A percentile compares a stretch with the other conserved stretches of the same genome.
These are phyloP conservation scores for Tardiomyces blankii DNA, from an alignment of 1,139 yeast species.

Conservation along the genomic window DNA sequence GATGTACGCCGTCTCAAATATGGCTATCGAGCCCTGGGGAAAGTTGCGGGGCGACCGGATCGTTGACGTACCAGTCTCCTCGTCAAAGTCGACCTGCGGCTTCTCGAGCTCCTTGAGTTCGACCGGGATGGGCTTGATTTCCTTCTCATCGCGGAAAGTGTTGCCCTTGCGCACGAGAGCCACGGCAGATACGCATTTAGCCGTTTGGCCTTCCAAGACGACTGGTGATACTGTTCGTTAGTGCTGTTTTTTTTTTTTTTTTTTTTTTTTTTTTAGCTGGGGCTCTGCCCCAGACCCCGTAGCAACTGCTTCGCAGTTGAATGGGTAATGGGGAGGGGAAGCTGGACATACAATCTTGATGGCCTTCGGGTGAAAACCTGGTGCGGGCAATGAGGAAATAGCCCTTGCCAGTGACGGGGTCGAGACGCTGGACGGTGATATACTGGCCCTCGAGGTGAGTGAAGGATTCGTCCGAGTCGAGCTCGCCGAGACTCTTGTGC, in stretches of 20 bases:
- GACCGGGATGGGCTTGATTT: slow-evolving; percentile 53
- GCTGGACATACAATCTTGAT: slow-evolving; percentile 19
- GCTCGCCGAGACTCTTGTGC: slow-evolving; percentile 55
- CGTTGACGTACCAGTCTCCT: slow-evolving; percentile 32
- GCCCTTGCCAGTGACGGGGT: slow-evolving; percentile 78
- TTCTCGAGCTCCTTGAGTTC: slow-evolving; percentile 41
- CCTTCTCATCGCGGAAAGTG: slow-evolving; percentile 21
- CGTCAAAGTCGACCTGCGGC: slow-evolving; percentile 38
- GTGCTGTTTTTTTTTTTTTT: no score
- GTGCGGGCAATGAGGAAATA: slow-evolving; percentile 84
- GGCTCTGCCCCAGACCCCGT: neutral
- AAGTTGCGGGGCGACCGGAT: slow-evolving; percentile 50
- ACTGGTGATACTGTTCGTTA: slow-evolving; percentile 4
- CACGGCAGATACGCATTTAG: slow-evolving; percentile 49
- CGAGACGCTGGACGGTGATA: slow-evolving; percentile 80
- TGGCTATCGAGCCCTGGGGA: slow-evolving; percentile 86
- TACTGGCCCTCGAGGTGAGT: slow-evolving; percentile 91
- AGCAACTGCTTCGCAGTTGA: no score
- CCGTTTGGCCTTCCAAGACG: slow-evolving; percentile 47
- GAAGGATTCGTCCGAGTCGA: slow-evolving; percentile 79
- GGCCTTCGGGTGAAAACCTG: slow-evolving; percentile 40
- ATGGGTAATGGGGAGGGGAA: no score
- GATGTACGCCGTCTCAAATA: slow-evolving; percentile 50
- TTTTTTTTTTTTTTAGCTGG: neutral
- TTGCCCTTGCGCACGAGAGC: slow-evolving; percentile 44